Conservation (phyloP, 2,329 filamentous ascomycete genomes). For the Sclerotinia spermophila region DNA sequence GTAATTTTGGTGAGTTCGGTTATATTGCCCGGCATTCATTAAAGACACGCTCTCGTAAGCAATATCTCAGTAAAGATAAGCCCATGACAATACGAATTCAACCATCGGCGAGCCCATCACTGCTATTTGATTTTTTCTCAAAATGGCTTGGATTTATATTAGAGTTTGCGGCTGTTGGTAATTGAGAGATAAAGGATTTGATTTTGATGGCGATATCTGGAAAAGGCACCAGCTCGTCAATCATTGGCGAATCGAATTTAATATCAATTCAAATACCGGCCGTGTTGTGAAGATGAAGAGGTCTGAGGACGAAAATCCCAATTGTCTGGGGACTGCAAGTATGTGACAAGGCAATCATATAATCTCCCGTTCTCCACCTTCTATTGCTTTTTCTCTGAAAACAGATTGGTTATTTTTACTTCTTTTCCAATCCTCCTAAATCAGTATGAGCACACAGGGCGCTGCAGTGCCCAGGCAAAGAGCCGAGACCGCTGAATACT, state of each 20-base stretch:
- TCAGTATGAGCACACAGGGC: conserved; percentile 11
- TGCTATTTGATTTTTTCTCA: not conserved
- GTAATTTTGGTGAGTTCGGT: no score
- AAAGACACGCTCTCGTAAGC: no score
- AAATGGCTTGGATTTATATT: not conserved
- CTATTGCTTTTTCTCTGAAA: not conserved
- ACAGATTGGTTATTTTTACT: not conserved
- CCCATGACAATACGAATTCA: not conserved
- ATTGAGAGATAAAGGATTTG: not conserved
- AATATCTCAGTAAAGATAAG: not conserved
- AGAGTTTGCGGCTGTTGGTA: not conserved
- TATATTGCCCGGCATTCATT: no score
- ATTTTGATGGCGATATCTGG: not conserved
- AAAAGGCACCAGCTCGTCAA: not conserved
- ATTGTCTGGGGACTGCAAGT: not conserved
- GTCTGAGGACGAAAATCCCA: conserved; percentile 4
- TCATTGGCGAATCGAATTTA: not conserved
- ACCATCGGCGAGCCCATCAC: not conserved
- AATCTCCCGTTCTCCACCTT: conserved; percentile 5
- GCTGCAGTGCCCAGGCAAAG: conserved; percentile 3
- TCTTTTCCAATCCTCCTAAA: not conserved
- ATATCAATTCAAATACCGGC: not conserved
- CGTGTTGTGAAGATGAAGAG: not conserved
- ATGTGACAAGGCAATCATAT: not conserved
- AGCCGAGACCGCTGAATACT: conserved; percentile 10